A percentile compares a stretch with the other conserved stretches of the same genome.
Evolutionary conservation across 306 rosid species (phyloP).

Genomic region (Parietaria judaica): DNA sequence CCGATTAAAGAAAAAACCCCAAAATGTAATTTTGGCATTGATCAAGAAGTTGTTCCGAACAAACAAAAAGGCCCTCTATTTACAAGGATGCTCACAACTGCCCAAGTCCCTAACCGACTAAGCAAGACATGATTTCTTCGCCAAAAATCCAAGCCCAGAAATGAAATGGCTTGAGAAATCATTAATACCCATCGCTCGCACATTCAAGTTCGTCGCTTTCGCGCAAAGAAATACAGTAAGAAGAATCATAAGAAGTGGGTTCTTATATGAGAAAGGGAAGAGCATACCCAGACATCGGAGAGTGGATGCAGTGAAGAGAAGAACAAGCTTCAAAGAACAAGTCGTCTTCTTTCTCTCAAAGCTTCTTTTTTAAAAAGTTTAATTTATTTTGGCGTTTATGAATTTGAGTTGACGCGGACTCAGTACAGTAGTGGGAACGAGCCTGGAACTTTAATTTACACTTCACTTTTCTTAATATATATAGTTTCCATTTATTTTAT

Average conservation of each 20-base stretch:
- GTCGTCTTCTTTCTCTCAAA: no score
- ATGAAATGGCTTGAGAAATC: neutral
- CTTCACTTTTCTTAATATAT: neutral
- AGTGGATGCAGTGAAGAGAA: neutral
- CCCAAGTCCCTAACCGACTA: no score
- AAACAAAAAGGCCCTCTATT: no score
- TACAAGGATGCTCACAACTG: no score
- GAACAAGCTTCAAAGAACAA: neutral
- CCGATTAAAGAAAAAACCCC: no score
- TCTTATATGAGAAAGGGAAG: neutral
- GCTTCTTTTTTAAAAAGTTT: neutral
- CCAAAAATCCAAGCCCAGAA: neutral
- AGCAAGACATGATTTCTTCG: no score
- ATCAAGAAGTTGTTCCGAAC: no score
- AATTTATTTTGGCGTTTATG: neutral
- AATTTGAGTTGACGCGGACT: slow-evolving; percentile 3
- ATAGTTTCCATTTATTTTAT: neutral
- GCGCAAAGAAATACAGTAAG: neutral
- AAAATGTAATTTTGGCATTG: no score
- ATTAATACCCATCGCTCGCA: no score
- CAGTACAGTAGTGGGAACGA: neutral
- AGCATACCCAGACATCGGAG: slow-evolving; percentile 55
- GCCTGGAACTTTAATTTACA: neutral
- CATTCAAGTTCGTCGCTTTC: neutral
- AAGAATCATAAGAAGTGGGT: neutral